These are phyloP conservation scores for Malassezia pachydermatis DNA, from an alignment of 1,284 basidiomycete genomes.

Conservation along the genomic window DNA sequence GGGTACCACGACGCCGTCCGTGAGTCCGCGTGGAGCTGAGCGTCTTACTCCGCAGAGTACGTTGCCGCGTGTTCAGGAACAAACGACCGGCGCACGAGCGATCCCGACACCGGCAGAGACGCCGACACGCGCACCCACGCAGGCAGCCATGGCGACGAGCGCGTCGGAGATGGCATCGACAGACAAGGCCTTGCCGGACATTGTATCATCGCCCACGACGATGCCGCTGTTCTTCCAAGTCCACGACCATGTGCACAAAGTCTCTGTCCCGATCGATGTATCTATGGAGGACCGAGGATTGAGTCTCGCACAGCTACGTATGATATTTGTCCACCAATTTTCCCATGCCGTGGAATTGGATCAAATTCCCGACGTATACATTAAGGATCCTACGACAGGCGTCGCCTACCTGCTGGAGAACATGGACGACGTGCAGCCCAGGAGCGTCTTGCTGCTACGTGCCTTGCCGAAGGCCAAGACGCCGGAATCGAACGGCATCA, in stretches of 20 bases:
- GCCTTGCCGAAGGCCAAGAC: slow-evolving; percentile 94
- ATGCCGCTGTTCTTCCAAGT: slow-evolving; percentile 70
- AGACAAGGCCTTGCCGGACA: neutral
- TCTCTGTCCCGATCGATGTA: slow-evolving; percentile 55
- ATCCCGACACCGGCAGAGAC: neutral
- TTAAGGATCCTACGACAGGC: slow-evolving; percentile 77
- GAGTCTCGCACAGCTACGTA: slow-evolving; percentile 63
- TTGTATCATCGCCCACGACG: neutral
- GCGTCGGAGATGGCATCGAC: neutral
- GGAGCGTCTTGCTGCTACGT: slow-evolving; percentile 76
- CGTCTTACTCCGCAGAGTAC: neutral
- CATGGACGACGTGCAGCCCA: slow-evolving; percentile 80
- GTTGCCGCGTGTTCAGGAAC: neutral
- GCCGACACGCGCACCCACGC: neutral
- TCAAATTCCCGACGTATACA: slow-evolving; percentile 90
- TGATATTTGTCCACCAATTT: slow-evolving; percentile 90
- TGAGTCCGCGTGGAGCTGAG: neutral
- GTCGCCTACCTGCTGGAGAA: slow-evolving; percentile 94
- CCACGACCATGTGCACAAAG: slow-evolving; percentile 83
- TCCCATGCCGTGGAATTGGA: slow-evolving; percentile 78
- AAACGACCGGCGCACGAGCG: neutral
- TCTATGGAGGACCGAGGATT: slow-evolving; percentile 45
- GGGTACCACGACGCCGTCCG: neutral
- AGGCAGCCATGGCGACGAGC: neutral
- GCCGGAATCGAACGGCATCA: no score